phyloP scores from a whole-genome alignment of 2,329 filamentous ascomycete species.

The Verticillium klebahnii region DNA sequence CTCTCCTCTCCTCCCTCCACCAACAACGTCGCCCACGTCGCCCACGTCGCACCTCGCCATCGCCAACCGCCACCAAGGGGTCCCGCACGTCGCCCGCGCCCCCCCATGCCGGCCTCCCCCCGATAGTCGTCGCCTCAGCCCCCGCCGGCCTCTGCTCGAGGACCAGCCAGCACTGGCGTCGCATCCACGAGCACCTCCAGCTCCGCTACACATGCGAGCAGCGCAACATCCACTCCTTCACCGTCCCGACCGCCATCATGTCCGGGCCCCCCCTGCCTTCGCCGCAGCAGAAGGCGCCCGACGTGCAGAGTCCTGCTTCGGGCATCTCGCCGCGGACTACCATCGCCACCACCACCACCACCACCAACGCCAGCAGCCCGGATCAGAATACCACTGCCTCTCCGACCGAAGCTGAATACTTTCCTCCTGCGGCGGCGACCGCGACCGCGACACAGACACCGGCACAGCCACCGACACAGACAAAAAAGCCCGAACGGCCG shows the following conservation, averaged over 20 bases:
- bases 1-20: neutral
- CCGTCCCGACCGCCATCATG: neutral
- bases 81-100: neutral
- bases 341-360: neutral
- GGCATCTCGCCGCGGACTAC: neutral
- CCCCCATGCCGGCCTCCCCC: neutral
- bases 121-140: neutral
- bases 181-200: neutral
- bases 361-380: neutral
- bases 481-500: constrained; percentile 1
- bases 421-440: constrained; percentile 6
- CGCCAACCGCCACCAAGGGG: neutral
- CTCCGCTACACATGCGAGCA: neutral
- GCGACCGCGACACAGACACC: constrained; percentile 4
- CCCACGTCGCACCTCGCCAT: neutral
- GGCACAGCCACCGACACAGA: constrained; percentile 17
- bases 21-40: neutral
- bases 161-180: constrained; percentile 1
- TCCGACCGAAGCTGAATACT: neutral
- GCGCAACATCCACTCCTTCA: constrained; percentile 1
- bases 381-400: neutral
- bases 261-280: neutral
- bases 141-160: constrained; percentile 2
- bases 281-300: neutral
- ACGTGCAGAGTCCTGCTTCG: neutral